Percentiles rank a stretch among this genome's conserved stretches.
phyloP scores from a whole-genome alignment of 2,329 filamentous ascomycete species.

The Pseudopyrenochaeta lycopersici region DNA sequence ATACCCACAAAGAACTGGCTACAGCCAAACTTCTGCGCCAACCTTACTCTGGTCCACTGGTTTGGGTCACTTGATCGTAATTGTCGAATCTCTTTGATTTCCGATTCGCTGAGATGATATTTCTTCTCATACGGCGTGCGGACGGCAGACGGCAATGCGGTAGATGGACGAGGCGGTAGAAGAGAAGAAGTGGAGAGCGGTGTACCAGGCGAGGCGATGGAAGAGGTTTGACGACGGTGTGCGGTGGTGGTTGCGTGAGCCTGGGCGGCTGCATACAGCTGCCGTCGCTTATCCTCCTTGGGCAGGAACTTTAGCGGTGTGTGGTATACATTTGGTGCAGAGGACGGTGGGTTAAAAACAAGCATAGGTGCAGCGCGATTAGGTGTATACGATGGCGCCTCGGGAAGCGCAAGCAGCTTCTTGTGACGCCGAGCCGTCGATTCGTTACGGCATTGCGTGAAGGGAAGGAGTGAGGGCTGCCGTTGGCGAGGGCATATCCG shows the following conservation, averaged over 20 bases:
- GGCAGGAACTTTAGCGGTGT: slow-evolving; percentile 73
- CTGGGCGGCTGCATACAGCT: slow-evolving; percentile 53
- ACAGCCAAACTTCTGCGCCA: slow-evolving; percentile 71
- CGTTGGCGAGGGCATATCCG: slow-evolving; percentile 30
- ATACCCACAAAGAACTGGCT: slow-evolving; percentile 69
- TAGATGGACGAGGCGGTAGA: slow-evolving; percentile 34
- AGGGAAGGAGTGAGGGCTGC: slow-evolving; percentile 32
- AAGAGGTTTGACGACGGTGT: slow-evolving; percentile 29
- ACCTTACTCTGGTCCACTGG: slow-evolving; percentile 65
- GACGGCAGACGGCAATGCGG: slow-evolving; percentile 58
- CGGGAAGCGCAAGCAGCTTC: slow-evolving; percentile 57
- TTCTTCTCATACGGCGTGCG: slow-evolving; percentile 64
- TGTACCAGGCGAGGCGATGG: slow-evolving; percentile 41
- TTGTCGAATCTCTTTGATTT: slow-evolving; percentile 67
- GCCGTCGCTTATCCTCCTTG: slow-evolving; percentile 62
- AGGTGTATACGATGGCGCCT: slow-evolving; percentile 54
- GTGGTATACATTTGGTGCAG: slow-evolving; percentile 69
- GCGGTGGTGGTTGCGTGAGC: slow-evolving; percentile 29
- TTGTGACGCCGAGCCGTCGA: slow-evolving; percentile 57
- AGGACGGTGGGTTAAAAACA: slow-evolving; percentile 72
- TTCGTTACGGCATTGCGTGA: slow-evolving; percentile 50
- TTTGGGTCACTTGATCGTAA: slow-evolving; percentile 65
- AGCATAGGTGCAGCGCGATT: slow-evolving; percentile 37
- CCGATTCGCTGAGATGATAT: slow-evolving; percentile 66
- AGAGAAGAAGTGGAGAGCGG: slow-evolving; percentile 27